Base-by-base conservation (phyloP, 176 grass and related monocot genomes). In the Elaeis guineensis region DNA sequence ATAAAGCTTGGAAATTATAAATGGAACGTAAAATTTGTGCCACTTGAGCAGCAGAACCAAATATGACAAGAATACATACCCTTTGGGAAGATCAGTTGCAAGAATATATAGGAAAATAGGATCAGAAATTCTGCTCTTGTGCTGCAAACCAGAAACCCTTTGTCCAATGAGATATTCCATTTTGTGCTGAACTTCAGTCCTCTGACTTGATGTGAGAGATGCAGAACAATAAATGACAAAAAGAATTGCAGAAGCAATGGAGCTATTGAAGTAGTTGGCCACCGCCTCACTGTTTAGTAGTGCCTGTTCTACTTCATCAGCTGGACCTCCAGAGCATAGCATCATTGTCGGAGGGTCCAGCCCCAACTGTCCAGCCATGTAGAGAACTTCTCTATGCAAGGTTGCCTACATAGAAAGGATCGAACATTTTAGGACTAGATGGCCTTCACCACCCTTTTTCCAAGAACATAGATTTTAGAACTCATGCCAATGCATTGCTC, bases 341-440 rank as follows among this genome's bases (percentile, higher is more conserved):
- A 51, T 74, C 92, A 97, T 97, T 0, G 72, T 90, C 50, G 92
- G 80, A 4, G 92, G 92, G 29, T 90, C 92, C 70, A 90, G 80
- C 24, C 92, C 92, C 18, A 96, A 77, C 66, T 96, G 92, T 52
- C 92, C 87, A 52, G 87, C 92, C 87, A 97, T 91, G 57, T 97
- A 82, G 4, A 97, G 81, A 58, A 91, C 72, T 62, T 86, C 78
- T 63, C 77, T 73, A 69, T 90, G 64, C 25, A 85, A 59, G 59
- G 92, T 97, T 72, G 87, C 92, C 92, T 97, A 61, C 50, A 74
- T 64, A 25, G 69, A 51, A 70, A 52, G n/a, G 19, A 52, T 50
- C 4, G 16, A 22, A 19, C 28, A 61, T 9, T 19, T 9, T 61
- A n/a, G 29, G 68, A 55, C 15, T 44, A 44, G 35, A 12, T 44